Base-by-base conservation (phyloP, 2,329 filamentous ascomycete genomes). In the Colletotrichum truncatum region DNA sequence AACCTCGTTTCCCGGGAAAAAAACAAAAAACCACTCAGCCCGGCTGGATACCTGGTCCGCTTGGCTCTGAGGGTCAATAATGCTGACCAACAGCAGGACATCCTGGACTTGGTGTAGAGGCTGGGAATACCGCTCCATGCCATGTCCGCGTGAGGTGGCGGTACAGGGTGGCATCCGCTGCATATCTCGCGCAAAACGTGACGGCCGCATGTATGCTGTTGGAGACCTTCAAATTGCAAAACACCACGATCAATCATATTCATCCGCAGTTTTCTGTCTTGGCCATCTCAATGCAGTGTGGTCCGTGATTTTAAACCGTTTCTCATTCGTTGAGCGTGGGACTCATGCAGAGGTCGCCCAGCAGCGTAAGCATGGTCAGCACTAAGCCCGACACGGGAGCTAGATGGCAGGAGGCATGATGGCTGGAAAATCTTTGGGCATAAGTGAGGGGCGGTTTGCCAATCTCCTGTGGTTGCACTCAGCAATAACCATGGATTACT, bases 361-460 rank as follows among this genome's bases (percentile, higher is more conserved):
- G 26, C 48, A 61, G 57, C 26, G 48, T 62, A 39, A 61, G 57
- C 57, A 65, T 26, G 12, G 49, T 65, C 51, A 65, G 62, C 62
- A 65, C 62, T 65, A 65, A 59, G 39, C 48, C 57, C 46, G 26
- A 61, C 57, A 34, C 39, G 57, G 62, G 62, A 41, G 10, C 8
- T 30, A 46, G 18, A 46, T 64, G 61, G 49, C 26, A 55, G 49
- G 25, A 18, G 25, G 41, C 25, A 45, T 34, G 54, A 53, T 39
- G 39, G 39, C 56, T 36, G 48, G 23, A 61, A n/a, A 48, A 34
- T 64, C 45, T 21, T 30, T 52, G 36, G 21, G 43, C 30, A 49
- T 23, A 38, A 23, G 7, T 41, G 28, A 12, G 26, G 30, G 32
- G 32, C 32, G 43, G 34, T 21, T 11, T 46, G 6, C 41, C 28